Percentiles rank a stretch among this genome's conserved stretches.
phyloP scores from a whole-genome alignment of 2,329 filamentous ascomycete genomes.

The Colletotrichum tamarilloi region DNA sequence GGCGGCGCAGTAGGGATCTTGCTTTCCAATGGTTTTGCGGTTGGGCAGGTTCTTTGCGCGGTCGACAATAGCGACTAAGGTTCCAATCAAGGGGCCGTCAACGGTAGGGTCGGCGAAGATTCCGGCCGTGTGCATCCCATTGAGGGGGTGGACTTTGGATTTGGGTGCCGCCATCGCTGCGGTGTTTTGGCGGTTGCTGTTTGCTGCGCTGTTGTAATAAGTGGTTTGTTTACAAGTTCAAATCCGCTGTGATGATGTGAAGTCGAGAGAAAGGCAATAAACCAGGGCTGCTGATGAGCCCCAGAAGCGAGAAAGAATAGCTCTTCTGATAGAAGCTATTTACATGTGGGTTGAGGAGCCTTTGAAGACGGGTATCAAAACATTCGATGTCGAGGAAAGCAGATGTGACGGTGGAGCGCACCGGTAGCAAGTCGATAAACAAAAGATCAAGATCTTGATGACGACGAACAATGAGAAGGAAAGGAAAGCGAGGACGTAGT shows the following conservation, averaged over 20 bases:
- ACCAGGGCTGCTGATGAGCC: conserved; percentile 2
- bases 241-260: conserved; percentile 3
- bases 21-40: conserved; percentile 96
- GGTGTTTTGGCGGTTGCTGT: conserved; percentile 21
- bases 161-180: conserved; percentile 61
- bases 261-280: background rate
- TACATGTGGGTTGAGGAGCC: background rate
- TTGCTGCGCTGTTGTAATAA: background rate
- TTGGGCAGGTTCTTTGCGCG: conserved; percentile 97
- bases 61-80: conserved; percentile 90
- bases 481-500: conserved; percentile 12
- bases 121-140: conserved; percentile 83
- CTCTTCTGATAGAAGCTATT: background rate
- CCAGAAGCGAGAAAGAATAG: background rate
- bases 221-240: conserved; percentile 9
- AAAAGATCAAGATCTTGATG: conserved; percentile 6
- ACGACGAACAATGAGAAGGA: conserved; percentile 18
- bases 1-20: conserved; percentile 96
- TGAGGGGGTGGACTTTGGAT: conserved; percentile 65
- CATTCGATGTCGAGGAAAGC: conserved; percentile 6
- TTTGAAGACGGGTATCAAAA: conserved; percentile 26
- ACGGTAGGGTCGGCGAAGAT: conserved; percentile 95
- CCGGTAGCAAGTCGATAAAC: conserved; percentile 2
- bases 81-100: conserved; percentile 93
- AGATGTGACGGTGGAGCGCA: conserved; percentile 1